Evolutionary conservation across 1,139 yeast genomes (phyloP).

Genomic region (Suhomyces guaymorum): DNA sequence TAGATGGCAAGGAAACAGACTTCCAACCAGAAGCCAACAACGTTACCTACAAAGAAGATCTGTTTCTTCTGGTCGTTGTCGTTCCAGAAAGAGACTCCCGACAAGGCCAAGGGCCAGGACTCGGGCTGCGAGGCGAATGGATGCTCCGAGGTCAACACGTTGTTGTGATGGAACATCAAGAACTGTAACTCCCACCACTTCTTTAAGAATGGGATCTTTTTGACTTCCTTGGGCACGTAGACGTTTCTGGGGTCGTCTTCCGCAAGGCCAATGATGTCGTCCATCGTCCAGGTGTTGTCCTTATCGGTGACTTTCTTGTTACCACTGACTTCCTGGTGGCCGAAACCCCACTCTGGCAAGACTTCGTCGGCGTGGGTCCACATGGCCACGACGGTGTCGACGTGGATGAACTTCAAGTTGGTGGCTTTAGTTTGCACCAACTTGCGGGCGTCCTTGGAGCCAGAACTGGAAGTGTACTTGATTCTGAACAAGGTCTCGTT

Average conservation of each 20-base stretch:
- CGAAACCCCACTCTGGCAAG: constrained; percentile 93
- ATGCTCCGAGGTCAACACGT: constrained; percentile 81
- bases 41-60: constrained; percentile 86
- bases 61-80: constrained; percentile 64
- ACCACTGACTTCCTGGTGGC: constrained; percentile 93
- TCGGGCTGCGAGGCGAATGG: constrained; percentile 96
- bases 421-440: constrained; percentile 69
- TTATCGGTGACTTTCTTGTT: constrained; percentile 73
- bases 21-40: constrained; percentile 91
- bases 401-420: constrained; percentile 70
- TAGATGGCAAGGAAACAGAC: constrained; percentile 66
- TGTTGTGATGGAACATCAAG: constrained; percentile 90
- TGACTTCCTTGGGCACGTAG: constrained; percentile 59
- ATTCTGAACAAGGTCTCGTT: constrained; percentile 81
- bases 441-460: constrained; percentile 49
- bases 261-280: constrained; percentile 61
- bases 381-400: constrained; percentile 86
- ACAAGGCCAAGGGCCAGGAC: constrained; percentile 88
- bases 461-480: constrained; percentile 52
- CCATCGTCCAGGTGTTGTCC: constrained; percentile 75
- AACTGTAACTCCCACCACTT: constrained; percentile 91
- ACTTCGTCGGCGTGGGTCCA: constrained; percentile 87
- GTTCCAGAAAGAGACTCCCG: constrained; percentile 98
- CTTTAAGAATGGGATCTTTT: constrained; percentile 65
- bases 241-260: constrained; percentile 58